phyloP scores from a whole-genome alignment of 306 rosid genomes.

The Fragaria iinumae region DNA sequence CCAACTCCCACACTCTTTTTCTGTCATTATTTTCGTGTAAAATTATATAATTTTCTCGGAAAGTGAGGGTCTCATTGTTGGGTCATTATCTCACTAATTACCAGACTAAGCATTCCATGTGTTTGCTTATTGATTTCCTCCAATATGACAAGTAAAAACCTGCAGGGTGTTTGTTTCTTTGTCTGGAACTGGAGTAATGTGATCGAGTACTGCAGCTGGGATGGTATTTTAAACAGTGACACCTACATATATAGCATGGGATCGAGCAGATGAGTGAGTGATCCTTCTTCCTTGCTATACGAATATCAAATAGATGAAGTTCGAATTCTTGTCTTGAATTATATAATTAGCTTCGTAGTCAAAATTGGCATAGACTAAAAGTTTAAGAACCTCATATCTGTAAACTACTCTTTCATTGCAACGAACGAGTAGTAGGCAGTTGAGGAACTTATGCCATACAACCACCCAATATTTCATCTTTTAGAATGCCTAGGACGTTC shows the following conservation, averaged over 20 bases:
- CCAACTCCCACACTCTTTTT: conserved; percentile 24
- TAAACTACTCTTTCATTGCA: neutral
- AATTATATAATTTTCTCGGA: conserved; percentile 33
- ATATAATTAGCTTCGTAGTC: too few species aligned
- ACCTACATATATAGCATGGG: neutral
- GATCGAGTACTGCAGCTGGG: neutral
- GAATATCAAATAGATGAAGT: neutral
- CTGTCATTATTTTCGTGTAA: conserved; percentile 26
- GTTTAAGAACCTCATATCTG: neutral
- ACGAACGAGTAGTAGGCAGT: neutral
- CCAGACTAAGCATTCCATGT: conserved; percentile 27
- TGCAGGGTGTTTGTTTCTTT: conserved; percentile 54
- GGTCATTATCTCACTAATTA: conserved; percentile 56
- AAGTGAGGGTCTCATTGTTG: conserved; percentile 41
- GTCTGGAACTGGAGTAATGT: conserved; percentile 19
- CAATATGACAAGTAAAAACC: conserved; percentile 46
- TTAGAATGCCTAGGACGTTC: too few species aligned
- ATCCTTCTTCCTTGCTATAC: too few species aligned
- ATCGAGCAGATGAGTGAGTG: too few species aligned
- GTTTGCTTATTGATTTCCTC: conserved; percentile 28
- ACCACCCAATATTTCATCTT: neutral
- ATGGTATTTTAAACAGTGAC: neutral
- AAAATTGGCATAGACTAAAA: neutral
- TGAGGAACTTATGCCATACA: neutral
- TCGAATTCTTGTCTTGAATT: too few species aligned